A percentile compares a stretch with the other conserved stretches of the same genome.
phyloP scores from a whole-genome alignment of 1,284 basidiomycete species.

The Leccinum subspadiceum region DNA sequence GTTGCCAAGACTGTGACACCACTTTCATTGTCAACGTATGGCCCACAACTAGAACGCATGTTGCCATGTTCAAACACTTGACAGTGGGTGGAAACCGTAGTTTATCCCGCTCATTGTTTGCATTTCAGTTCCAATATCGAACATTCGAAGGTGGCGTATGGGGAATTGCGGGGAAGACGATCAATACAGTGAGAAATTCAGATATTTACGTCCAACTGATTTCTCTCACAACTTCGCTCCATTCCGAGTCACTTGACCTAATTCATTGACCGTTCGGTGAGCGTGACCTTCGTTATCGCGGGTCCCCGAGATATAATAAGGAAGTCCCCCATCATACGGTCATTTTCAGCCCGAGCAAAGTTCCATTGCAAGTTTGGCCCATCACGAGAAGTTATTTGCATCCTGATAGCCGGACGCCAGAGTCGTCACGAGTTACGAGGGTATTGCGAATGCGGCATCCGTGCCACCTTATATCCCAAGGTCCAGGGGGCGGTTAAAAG shows the following conservation, averaged over 20 bases:
- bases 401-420: background rate
- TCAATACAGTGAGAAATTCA: background rate
- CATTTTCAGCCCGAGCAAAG: background rate
- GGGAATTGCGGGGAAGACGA: background rate
- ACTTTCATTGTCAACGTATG: background rate
- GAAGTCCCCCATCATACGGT: background rate
- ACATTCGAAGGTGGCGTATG: background rate
- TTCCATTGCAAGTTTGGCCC: background rate
- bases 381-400: background rate
- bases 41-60: background rate
- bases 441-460: background rate
- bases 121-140: background rate
- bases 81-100: background rate
- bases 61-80: background rate
- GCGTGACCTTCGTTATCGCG: constrained; percentile 2
- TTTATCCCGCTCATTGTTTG: too few species aligned
- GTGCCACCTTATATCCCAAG: constrained; percentile 7
- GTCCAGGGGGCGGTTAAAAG: background rate
- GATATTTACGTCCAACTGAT: background rate
- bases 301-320: constrained; percentile 8
- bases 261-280: background rate
- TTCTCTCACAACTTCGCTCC: background rate
- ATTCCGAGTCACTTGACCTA: background rate
- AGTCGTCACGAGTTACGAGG: constrained; percentile 6
- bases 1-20: background rate